Percentiles rank a stretch among this genome's conserved stretches.
These are phyloP conservation scores for Polyporus tsugae DNA, from an alignment of 1,284 basidiomycete genomes.

Conservation along the genomic window DNA sequence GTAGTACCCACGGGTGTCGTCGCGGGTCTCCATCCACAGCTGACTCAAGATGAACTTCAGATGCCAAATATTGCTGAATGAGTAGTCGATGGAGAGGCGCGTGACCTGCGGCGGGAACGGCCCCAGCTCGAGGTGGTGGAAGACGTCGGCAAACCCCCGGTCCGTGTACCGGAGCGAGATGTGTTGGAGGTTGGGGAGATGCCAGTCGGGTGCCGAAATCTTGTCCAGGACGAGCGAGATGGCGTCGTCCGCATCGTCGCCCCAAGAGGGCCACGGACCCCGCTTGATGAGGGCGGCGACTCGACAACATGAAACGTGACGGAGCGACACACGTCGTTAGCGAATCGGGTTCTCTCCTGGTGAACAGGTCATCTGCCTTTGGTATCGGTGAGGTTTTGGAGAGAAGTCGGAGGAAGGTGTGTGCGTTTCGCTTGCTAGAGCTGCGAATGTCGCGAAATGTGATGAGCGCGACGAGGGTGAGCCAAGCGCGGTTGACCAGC, in stretches of 20 bases:
- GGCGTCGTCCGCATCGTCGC: constrained; percentile 31
- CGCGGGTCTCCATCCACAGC: too few species aligned
- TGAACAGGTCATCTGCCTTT: constrained; percentile 26
- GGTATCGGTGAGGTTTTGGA: constrained; percentile 26
- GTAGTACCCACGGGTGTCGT: too few species aligned
- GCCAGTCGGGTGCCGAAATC: constrained; percentile 36
- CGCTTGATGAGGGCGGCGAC: neutral
- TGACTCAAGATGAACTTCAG: too few species aligned
- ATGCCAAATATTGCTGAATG: constrained; percentile 27
- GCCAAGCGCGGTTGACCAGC: constrained; percentile 43
- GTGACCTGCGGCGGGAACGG: constrained; percentile 44
- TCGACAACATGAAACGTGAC: constrained; percentile 43
- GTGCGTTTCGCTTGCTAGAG: constrained; percentile 38
- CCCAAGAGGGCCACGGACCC: constrained; percentile 20
- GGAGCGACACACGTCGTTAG: constrained; percentile 37
- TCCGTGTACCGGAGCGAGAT: constrained; percentile 45
- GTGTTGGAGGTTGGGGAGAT: constrained; percentile 44
- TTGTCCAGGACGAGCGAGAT: constrained; percentile 38
- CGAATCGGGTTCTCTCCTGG: constrained; percentile 30
- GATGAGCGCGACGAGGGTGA: constrained; percentile 41
- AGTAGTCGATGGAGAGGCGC: constrained; percentile 42
- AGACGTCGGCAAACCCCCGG: constrained; percentile 46
- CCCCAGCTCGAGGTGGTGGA: constrained; percentile 42
- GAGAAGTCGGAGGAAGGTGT: constrained; percentile 38
- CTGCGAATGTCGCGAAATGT: constrained; percentile 45